These are phyloP conservation scores for Pyricularia grisea DNA, from an alignment of 2,329 filamentous ascomycete species.

Conservation along the genomic window DNA sequence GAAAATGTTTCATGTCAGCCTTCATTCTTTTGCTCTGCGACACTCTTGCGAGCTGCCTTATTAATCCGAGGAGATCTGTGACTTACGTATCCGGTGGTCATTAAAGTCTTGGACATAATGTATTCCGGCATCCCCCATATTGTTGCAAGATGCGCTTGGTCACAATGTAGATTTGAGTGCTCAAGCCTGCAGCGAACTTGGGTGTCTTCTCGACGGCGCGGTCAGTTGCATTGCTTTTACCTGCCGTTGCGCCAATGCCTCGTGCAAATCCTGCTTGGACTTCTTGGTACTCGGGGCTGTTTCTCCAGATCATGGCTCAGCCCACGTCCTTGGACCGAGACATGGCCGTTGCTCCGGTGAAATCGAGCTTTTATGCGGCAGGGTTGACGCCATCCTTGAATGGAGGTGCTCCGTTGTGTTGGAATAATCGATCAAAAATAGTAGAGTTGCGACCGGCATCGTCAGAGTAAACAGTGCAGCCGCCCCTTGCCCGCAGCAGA, in stretches of 20 bases:
- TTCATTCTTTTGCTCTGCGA: no score
- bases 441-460: conserved; percentile 26
- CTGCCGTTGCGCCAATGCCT: not conserved
- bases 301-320: not conserved
- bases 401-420: conserved; percentile 45
- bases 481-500: conserved; percentile 20
- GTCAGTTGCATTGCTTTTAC: no score
- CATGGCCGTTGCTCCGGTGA: conserved; percentile 23
- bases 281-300: not conserved
- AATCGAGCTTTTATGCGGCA: conserved; percentile 57
- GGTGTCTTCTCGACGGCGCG: no score
- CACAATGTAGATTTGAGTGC: no score
- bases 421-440: conserved; percentile 44
- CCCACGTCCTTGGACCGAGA: not conserved
- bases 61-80: no score
- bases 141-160: no score
- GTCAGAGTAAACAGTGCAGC: conserved; percentile 6
- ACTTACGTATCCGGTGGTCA: no score
- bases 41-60: no score
- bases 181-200: no score
- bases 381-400: conserved; percentile 51
- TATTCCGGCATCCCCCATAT: no score
- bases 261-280: not conserved
- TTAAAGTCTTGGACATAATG: no score
- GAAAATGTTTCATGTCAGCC: no score